These are phyloP conservation scores for Dictyophora rubrovolvata DNA, from an alignment of 768 basidiomycete species.

Conservation along the genomic window DNA sequence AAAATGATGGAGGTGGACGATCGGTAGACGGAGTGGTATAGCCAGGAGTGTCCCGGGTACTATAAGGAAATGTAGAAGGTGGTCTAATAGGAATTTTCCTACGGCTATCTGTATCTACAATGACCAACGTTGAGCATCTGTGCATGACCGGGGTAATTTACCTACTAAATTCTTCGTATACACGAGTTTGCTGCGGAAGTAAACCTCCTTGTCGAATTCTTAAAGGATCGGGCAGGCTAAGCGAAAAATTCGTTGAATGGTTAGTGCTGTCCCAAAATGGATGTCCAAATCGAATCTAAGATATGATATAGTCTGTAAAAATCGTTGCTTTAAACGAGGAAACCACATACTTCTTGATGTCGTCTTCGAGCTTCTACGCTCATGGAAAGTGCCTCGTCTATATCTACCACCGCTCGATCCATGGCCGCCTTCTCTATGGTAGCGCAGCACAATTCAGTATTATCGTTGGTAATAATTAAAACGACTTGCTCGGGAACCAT, in stretches of 20 bases:
- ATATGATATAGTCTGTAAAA: slow-evolving; percentile 7
- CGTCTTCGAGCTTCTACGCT: slow-evolving; percentile 79
- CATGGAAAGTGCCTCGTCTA: slow-evolving; percentile 77
- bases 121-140: background rate
- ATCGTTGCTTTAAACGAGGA: background rate
- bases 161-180: slow-evolving; percentile 92
- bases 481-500: slow-evolving; percentile 76
- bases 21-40: slow-evolving; percentile 61
- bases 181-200: slow-evolving; percentile 68
- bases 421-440: slow-evolving; percentile 97
- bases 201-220: slow-evolving; percentile 78
- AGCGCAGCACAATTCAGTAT: slow-evolving; percentile 85
- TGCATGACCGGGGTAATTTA: slow-evolving; percentile 9
- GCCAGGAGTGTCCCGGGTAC: slow-evolving; percentile 34
- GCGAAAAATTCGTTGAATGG: slow-evolving; percentile 55
- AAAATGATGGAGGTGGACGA: slow-evolving; percentile 23
- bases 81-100: slow-evolving; percentile 54
- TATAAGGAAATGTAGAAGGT: slow-evolving; percentile 59
- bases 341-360: slow-evolving; percentile 64
- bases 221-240: slow-evolving; percentile 76
- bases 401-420: slow-evolving; percentile 87
- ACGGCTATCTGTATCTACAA: slow-evolving; percentile 44
- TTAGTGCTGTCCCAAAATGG: slow-evolving; percentile 86
- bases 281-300: slow-evolving; percentile 53
- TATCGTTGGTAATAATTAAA: slow-evolving; percentile 75